Base-by-base conservation (phyloP, 2,329 filamentous ascomycete species). In the Aspergillus jensenii region DNA sequence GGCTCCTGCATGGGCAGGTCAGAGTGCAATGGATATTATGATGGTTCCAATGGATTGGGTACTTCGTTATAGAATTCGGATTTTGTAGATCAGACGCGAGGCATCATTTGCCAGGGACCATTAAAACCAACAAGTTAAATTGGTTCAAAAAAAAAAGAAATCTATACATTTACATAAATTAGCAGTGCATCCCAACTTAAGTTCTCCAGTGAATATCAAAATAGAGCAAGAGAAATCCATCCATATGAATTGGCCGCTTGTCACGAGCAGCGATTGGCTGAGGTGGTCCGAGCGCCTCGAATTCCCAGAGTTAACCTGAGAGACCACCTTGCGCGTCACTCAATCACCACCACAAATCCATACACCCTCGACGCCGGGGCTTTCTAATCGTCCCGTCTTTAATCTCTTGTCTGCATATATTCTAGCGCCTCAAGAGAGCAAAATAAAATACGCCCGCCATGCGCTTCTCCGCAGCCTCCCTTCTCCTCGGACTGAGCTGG, bases 401-500 rank as follows among this genome's bases (percentile, higher is more conserved):
- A 35, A 23, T n/a, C 15, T 25, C 25, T 25, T 17, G 9, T 31
- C 11, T 7, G 4, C n/a, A 12, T 37, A 25, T 9, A 31, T 15
- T 15, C 25, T 49, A 17, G 2, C 11, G 40, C 21, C 39, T 40
- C 17, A 21, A 46, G 35, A 60, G 19, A 25, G 48, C 23, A 43
- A 17, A 48, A 41, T 3, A 33, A 52, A 53, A 58, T 49, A 48
- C 40, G 19, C 53, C 21, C 64, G 71, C 53, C 40, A 80, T 80
- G 78, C 74, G 73, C 59, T 73, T 79, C 64, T 72, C 70, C 62
- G 62, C 72, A 55, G 67, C 70, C 53, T 67, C 75, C 55, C 67
- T 78, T 58, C 65, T 78, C 56, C 75, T 84, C 66, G 82, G 82
- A 70, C 75, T 90, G 73, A 81, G 72, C 45, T 77, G 73, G 70